A percentile compares a stretch with the other conserved stretches of the same genome.
Conservation (phyloP, 805 yeast species). For the Suhomyces emberorum region DNA sequence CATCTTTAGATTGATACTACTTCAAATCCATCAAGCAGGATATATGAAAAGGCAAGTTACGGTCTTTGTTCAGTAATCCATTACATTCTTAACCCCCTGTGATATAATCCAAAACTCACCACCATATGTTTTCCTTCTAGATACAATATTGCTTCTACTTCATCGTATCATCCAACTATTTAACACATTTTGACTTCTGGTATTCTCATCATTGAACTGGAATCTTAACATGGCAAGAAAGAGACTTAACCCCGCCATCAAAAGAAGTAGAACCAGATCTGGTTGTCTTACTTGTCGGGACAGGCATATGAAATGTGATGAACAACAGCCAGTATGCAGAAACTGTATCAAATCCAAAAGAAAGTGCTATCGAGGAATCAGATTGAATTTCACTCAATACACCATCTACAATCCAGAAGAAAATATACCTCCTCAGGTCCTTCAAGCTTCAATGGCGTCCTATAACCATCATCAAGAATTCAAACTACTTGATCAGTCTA, state of each 20-base stretch:
- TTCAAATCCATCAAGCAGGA: too few species aligned
- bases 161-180: too few species aligned
- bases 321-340: conserved; percentile 56
- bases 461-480: too few species aligned
- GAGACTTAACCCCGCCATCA: conserved; percentile 20
- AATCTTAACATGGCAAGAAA: conserved; percentile 25
- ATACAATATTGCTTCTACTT: too few species aligned
- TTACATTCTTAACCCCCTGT: too few species aligned
- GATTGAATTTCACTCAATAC: conserved; percentile 45
- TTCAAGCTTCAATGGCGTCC: not conserved
- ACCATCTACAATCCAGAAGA: conserved; percentile 33
- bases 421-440: not conserved
- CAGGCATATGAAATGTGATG: conserved; percentile 68
- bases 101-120: too few species aligned
- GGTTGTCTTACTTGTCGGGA: conserved; percentile 65
- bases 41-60: too few species aligned
- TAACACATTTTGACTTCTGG: too few species aligned
- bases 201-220: too few species aligned
- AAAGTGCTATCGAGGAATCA: conserved; percentile 45
- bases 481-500: conserved; percentile 40
- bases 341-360: conserved; percentile 51
- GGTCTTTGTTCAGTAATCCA: too few species aligned
- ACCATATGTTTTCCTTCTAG: too few species aligned
- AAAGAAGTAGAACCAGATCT: conserved; percentile 39
- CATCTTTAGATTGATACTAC: too few species aligned